phyloP scores from a whole-genome alignment of 2,329 filamentous ascomycete genomes.

The Alternaria hordeiaustralica region DNA sequence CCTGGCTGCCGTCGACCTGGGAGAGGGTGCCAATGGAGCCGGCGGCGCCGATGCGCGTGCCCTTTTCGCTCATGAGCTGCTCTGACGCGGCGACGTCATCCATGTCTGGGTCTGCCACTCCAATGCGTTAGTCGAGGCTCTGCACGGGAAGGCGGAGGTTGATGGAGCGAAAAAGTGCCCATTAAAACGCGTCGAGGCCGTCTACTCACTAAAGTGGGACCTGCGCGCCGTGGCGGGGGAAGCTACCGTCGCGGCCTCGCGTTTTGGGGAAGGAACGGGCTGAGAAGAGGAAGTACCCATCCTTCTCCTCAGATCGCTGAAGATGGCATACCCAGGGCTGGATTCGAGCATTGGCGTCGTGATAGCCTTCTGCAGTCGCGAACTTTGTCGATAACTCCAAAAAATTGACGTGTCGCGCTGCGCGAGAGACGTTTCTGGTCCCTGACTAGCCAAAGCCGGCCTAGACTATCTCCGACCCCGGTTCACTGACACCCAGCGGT shows the following conservation, averaged over 20 bases:
- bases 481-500: background rate
- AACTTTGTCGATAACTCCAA: background rate
- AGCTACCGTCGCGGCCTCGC: slow-evolving; percentile 5
- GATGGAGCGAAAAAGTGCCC: background rate
- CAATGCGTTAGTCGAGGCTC: slow-evolving; percentile 17
- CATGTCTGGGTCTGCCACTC: slow-evolving; percentile 19
- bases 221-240: slow-evolving; percentile 10
- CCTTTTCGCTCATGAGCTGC: slow-evolving; percentile 27
- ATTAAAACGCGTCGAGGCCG: background rate
- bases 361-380: background rate
- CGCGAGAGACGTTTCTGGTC: background rate
- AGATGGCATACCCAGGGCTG: slow-evolving; percentile 3
- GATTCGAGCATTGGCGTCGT: background rate
- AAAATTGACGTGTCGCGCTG: slow-evolving; percentile 2
- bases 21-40: background rate
- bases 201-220: slow-evolving; percentile 25
- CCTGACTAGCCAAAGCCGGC: background rate
- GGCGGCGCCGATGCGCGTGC: slow-evolving; percentile 4
- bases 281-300: slow-evolving; percentile 29
- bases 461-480: background rate
- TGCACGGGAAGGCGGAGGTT: background rate
- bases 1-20: background rate
- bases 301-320: background rate
- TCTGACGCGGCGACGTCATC: slow-evolving; percentile 29
- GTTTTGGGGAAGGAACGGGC: slow-evolving; percentile 6